phyloP scores from a whole-genome alignment of 2,329 filamentous ascomycete species.

The Cryphonectria radicalis region DNA sequence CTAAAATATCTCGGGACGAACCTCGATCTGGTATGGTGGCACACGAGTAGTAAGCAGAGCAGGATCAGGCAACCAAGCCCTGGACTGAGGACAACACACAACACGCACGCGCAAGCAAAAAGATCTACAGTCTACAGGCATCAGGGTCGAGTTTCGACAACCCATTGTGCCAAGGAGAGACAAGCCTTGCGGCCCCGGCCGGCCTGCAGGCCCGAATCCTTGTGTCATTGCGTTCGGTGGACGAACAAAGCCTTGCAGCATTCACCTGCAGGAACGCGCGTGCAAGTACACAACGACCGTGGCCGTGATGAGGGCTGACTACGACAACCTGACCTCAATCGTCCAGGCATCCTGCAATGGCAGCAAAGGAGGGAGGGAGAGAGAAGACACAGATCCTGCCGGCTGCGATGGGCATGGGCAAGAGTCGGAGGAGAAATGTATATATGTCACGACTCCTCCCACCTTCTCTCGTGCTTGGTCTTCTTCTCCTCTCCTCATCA shows the following conservation, averaged over 20 bases:
- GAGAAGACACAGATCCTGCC: not conserved
- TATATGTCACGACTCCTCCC: not conserved
- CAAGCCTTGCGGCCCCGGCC: not conserved
- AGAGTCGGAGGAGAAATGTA: not conserved
- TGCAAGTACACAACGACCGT: not conserved
- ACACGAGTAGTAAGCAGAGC: not conserved
- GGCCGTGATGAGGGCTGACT: not conserved
- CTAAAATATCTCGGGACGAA: not conserved
- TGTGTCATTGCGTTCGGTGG: not conserved
- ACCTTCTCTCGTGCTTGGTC: not conserved
- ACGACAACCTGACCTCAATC: not conserved
- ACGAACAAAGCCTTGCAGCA: not conserved
- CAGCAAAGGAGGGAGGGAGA: not conserved
- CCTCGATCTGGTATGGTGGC: not conserved
- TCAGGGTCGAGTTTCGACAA: not conserved
- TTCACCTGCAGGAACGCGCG: no score
- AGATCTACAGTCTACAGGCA: not conserved
- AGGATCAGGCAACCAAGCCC: not conserved
- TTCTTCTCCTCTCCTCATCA: conserved; percentile 9
- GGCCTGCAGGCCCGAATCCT: not conserved
- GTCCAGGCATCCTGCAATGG: not conserved
- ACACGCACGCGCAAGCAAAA: no score
- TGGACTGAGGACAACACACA: not conserved
- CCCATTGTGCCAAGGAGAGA: not conserved
- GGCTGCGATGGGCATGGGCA: not conserved